Percentiles rank a stretch among this genome's conserved stretches.
Conservation (phyloP, 495 filamentous ascomycete species). For the Chaetomium cochliodes region DNA sequence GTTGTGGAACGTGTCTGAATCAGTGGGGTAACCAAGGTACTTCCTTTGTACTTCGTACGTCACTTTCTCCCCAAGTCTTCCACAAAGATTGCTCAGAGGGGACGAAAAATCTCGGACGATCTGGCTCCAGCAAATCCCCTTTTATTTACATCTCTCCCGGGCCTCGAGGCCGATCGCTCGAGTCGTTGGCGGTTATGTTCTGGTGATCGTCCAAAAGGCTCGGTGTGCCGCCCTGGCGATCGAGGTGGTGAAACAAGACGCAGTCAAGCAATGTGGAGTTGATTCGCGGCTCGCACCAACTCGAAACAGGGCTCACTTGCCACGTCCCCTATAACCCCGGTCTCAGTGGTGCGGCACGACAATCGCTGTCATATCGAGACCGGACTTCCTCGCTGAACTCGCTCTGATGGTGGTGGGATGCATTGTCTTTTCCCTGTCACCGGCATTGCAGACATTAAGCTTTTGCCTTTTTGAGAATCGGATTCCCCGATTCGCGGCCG, state of each 20-base stretch:
- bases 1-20: slow-evolving; percentile 15
- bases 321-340: background rate
- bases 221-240: slow-evolving; percentile 13
- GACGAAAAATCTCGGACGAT: background rate
- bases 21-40: background rate
- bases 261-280: slow-evolving; percentile 10
- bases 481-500: background rate
- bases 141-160: background rate
- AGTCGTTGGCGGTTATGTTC: background rate
- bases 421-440: background rate
- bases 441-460: background rate
- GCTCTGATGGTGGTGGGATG: background rate
- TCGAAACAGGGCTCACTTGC: slow-evolving; percentile 14
- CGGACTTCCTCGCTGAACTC: background rate
- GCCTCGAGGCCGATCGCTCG: background rate
- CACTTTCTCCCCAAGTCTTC: background rate
- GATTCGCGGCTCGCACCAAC: slow-evolving; percentile 16
- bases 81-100: background rate
- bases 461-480: background rate
- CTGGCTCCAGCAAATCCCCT: slow-evolving; percentile 2
- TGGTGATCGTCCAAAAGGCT: slow-evolving; percentile 5
- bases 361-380: slow-evolving; percentile 13
- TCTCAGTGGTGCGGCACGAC: background rate
- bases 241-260: slow-evolving; percentile 23
- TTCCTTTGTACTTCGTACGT: background rate